Conservation (phyloP, 257 asterid genomes). For the Avicennia marina region DNA sequence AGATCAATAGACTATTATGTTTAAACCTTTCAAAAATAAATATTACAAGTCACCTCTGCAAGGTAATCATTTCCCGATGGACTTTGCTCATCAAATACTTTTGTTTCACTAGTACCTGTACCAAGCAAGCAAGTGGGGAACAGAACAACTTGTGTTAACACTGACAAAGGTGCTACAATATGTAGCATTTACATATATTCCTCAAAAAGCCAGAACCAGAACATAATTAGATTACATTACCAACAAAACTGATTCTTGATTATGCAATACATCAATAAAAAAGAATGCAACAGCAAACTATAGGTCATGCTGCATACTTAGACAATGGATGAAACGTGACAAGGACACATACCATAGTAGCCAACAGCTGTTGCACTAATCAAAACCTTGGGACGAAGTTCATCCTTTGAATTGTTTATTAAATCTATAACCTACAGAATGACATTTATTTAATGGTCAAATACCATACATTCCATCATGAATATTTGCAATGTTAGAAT, state of each 20-base stretch:
- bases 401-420: slow-evolving; percentile 51
- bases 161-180: not conserved
- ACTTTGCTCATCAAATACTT: slow-evolving; percentile 79
- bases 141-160: slow-evolving; percentile 2
- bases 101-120: slow-evolving; percentile 76
- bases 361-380: slow-evolving; percentile 93
- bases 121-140: slow-evolving; percentile 7
- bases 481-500: no score
- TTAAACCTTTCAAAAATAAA: no score
- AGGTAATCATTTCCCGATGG: slow-evolving; percentile 87
- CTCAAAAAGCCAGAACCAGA: no score
- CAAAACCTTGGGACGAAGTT: slow-evolving; percentile 67
- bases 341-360: slow-evolving; percentile 67
- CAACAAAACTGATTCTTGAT: not conserved
- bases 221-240: not conserved
- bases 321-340: no score
- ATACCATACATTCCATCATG: no score
- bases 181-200: not conserved
- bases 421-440: slow-evolving; percentile 58
- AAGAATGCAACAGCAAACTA: not conserved
- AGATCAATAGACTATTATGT: no score
- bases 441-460: no score
- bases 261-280: not conserved
- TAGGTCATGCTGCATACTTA: not conserved
- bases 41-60: slow-evolving; percentile 85